Percentiles rank a stretch among this genome's conserved stretches.
phyloP scores from a whole-genome alignment of 805 yeast species.

The Lachancea fermentati region DNA sequence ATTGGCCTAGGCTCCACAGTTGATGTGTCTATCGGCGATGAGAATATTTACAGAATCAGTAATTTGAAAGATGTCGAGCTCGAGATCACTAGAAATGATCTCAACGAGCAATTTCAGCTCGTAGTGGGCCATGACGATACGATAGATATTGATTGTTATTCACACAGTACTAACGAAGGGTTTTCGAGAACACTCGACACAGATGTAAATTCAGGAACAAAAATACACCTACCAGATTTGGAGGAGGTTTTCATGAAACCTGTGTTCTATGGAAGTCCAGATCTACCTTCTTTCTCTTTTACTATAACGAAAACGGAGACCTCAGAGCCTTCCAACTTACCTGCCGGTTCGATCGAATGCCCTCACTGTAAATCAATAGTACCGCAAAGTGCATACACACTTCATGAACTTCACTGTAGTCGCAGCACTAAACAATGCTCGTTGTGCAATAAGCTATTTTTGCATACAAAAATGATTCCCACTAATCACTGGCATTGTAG shows the following conservation, averaged over 20 bases:
- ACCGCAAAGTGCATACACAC: not conserved
- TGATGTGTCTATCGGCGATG: not conserved
- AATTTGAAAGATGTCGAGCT: not conserved
- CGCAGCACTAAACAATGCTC: conserved; percentile 1
- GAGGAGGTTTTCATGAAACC: not conserved
- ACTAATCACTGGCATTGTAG: conserved; percentile 8
- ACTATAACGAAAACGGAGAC: not conserved
- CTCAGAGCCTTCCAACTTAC: not conserved
- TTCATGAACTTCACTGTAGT: conserved; percentile 7
- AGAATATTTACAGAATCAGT: not conserved
- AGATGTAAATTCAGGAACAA: not conserved
- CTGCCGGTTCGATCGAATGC: conserved; percentile 1
- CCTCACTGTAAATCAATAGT: conserved; percentile 2
- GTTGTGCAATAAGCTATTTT: conserved; percentile 1
- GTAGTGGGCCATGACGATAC: conserved; percentile 1
- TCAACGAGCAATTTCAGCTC: conserved; percentile 3
- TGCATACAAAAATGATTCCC: not conserved
- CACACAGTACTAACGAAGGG: not conserved
- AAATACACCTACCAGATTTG: not conserved
- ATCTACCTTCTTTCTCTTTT: not conserved
- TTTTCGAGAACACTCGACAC: not conserved
- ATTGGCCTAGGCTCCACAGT: not conserved
- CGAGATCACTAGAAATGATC: not conserved
- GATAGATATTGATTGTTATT: conserved; percentile 2
- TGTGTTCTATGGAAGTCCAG: not conserved